phyloP scores from a whole-genome alignment of 495 filamentous ascomycete species.

The Neurospora africana region DNA sequence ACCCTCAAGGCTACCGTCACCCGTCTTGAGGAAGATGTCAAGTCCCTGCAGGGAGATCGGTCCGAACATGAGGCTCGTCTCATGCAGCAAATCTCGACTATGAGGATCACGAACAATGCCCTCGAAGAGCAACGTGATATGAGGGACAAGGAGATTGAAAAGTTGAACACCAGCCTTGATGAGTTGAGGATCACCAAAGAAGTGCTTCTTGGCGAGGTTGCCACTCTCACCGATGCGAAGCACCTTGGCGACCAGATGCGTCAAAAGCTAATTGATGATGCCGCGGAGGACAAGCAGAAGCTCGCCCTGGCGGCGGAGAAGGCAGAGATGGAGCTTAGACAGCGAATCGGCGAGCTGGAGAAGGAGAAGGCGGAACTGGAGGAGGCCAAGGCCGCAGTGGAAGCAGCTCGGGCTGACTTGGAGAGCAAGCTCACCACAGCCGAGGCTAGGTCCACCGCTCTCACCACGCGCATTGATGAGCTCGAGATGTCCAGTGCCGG shows the following conservation, averaged over 20 bases:
- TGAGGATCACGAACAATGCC: constrained; percentile 23
- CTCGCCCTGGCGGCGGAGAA: constrained; percentile 11
- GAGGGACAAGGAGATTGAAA: constrained; percentile 28
- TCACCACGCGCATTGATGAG: constrained; percentile 12
- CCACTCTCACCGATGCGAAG: constrained; percentile 11
- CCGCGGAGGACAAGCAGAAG: constrained; percentile 13
- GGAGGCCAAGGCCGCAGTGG: constrained; percentile 17
- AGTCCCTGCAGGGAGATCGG: constrained; percentile 22
- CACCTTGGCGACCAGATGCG: constrained; percentile 14
- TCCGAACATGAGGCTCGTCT: constrained; percentile 27
- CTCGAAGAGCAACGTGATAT: constrained; percentile 27
- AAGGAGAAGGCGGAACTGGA: constrained; percentile 26
- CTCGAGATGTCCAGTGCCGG: constrained; percentile 13
- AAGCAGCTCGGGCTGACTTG: constrained; percentile 27
- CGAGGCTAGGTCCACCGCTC: constrained; percentile 13
- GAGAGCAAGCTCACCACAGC: constrained; percentile 15
- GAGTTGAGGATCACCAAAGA: constrained; percentile 12
- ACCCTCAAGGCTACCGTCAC: constrained; percentile 20
- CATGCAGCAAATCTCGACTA: constrained; percentile 24
- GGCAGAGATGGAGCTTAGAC: constrained; percentile 15
- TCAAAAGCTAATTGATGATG: constrained; percentile 7
- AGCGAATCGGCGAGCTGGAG: constrained; percentile 24
- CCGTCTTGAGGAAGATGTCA: constrained; percentile 24
- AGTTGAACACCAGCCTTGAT: constrained; percentile 19
- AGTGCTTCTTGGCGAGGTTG: constrained; percentile 4